A percentile compares a stretch with the other conserved stretches of the same genome.
Conservation (phyloP, 306 rosid species). For the Vachellia pachyceras region DNA sequence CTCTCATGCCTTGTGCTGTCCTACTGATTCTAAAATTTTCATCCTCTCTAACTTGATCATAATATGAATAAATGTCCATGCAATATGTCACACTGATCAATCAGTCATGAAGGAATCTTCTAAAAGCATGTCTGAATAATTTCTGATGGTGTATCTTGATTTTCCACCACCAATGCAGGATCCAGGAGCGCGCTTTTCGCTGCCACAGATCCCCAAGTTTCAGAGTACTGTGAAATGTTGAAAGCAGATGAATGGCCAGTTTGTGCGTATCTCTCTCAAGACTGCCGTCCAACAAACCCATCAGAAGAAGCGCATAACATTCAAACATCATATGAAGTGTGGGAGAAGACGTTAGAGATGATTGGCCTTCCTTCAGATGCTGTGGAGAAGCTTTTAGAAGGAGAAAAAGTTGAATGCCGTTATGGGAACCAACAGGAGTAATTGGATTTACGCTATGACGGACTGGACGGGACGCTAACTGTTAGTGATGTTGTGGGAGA, state of each 20-base stretch:
- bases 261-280: conserved; percentile 86
- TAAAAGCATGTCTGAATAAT: background rate
- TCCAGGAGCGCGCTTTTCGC: conserved; percentile 91
- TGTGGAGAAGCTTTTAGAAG: conserved; percentile 80
- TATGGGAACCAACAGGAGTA: conserved; percentile 59
- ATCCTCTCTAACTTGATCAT: background rate
- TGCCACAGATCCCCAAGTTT: conserved; percentile 91
- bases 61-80: conserved; percentile 3
- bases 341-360: conserved; percentile 96
- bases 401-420: conserved; percentile 69
- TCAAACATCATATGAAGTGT: conserved; percentile 65
- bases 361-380: conserved; percentile 80
- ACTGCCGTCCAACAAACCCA: conserved; percentile 85
- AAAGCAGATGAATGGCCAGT: conserved; percentile 91
- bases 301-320: conserved; percentile 88
- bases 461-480: background rate
- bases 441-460: conserved; percentile 10
- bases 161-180: conserved; percentile 59
- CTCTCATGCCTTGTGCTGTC: background rate
- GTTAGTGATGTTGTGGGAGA: background rate
- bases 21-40: conserved; percentile 7
- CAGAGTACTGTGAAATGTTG: conserved; percentile 86
- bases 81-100: background rate
- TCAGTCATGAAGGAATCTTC: conserved; percentile 7
- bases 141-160: conserved; percentile 7